These are phyloP conservation scores for Chaetomium strumarium DNA, from an alignment of 2,329 filamentous ascomycete genomes.

Conservation along the genomic window DNA sequence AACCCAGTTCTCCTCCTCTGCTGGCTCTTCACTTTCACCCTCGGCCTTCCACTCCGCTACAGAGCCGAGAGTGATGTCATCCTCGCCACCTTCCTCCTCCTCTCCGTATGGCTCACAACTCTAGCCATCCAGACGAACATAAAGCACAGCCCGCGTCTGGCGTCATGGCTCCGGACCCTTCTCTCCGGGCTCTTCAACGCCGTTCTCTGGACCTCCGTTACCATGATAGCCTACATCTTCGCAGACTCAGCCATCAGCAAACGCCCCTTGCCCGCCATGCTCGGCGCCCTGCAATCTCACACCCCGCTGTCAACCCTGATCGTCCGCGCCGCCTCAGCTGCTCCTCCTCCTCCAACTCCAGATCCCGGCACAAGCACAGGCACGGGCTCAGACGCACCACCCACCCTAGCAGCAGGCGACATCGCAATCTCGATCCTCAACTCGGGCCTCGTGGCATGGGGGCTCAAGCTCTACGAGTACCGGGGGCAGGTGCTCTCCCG, in stretches of 20 bases:
- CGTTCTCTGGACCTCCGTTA: slow-evolving; percentile 42
- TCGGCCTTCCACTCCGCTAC: slow-evolving; percentile 39
- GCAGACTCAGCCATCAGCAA: slow-evolving; percentile 30
- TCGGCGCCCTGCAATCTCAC: slow-evolving; percentile 27
- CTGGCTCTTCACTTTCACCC: slow-evolving; percentile 29
- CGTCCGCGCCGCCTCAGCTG: background rate
- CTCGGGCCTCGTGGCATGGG: slow-evolving; percentile 47
- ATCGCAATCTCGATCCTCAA: slow-evolving; percentile 44
- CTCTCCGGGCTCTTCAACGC: slow-evolving; percentile 41
- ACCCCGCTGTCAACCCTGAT: slow-evolving; percentile 29
- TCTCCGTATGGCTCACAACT: slow-evolving; percentile 44
- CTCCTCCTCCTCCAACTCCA: background rate
- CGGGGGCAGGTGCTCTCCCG: slow-evolving; percentile 40
- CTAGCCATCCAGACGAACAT: slow-evolving; percentile 35
- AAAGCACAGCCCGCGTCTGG: slow-evolving; percentile 23
- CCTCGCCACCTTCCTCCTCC: slow-evolving; percentile 42
- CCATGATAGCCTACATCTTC: slow-evolving; percentile 39
- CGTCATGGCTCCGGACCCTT: slow-evolving; percentile 23
- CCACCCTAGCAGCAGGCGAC: slow-evolving; percentile 40
- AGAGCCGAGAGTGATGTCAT: slow-evolving; percentile 31
- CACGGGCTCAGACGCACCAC: slow-evolving; percentile 18
- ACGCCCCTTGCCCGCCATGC: slow-evolving; percentile 19
- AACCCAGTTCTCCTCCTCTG: slow-evolving; percentile 30
- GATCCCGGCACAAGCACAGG: background rate
- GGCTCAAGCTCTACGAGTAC: slow-evolving; percentile 48